Evolutionary conservation across 129 eudicot species (phyloP).

Genomic region (Lactuca sativa): DNA sequence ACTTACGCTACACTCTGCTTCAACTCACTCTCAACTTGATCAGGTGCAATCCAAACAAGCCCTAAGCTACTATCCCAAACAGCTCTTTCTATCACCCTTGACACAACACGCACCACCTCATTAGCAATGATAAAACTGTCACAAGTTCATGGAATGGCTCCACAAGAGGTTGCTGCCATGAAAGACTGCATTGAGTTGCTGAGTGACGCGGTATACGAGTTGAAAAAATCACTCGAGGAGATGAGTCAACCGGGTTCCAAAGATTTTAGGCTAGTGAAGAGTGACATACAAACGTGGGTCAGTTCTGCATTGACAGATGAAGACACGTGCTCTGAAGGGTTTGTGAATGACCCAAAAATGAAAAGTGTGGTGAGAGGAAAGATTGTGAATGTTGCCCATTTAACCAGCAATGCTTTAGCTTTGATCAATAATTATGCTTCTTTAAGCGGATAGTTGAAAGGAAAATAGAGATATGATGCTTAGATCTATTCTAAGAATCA

Average conservation of each 20-base stretch:
- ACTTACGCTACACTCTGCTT: constrained; percentile 45
- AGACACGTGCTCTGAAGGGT: constrained; percentile 57
- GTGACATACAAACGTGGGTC: constrained; percentile 60
- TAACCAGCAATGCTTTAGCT: constrained; percentile 62
- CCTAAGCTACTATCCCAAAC: constrained; percentile 41
- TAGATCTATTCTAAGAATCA: not conserved
- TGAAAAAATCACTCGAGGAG: constrained; percentile 37
- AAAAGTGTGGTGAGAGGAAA: constrained; percentile 46
- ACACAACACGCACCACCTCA: constrained; percentile 35
- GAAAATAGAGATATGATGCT: not conserved
- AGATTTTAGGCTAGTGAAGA: constrained; percentile 26
- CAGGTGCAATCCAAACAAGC: constrained; percentile 37
- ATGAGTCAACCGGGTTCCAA: constrained; percentile 34
- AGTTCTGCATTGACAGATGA: constrained; percentile 63
- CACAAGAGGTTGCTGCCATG: constrained; percentile 40
- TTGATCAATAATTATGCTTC: constrained; percentile 54
- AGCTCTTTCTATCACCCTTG: constrained; percentile 41
- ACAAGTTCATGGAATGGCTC: constrained; percentile 32
- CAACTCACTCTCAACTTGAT: constrained; percentile 39
- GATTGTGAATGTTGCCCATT: constrained; percentile 48
- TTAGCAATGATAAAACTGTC: constrained; percentile 38
- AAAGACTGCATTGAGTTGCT: constrained; percentile 44
- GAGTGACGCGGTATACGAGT: constrained; percentile 39
- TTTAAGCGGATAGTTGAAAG: constrained; percentile 8
- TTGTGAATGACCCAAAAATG: constrained; percentile 34